Base-by-base conservation (phyloP, 306 rosid genomes). In the Gastrolobium villosum region DNA sequence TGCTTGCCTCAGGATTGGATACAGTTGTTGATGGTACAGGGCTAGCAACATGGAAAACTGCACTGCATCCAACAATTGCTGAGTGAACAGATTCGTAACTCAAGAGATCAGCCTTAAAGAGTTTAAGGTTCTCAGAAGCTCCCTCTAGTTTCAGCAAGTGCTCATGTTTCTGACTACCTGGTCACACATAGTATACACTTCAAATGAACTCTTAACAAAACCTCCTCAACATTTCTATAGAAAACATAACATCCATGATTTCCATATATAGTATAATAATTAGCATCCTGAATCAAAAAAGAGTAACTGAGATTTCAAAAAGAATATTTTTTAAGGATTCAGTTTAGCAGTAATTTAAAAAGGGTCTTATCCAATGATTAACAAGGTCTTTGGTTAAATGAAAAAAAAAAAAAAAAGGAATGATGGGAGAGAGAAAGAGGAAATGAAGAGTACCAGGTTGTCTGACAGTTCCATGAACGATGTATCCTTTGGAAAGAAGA, bases 401-500 rank as follows among this genome's bases (percentile, higher is more conserved):
- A 14, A 5, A 49, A 45, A 13, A 68, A 49, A n/a, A 1, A 9
- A 46, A 34, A 5, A 3, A 26, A 30, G 15, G 44, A 34, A 6
- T 67, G 69, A 41, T 10, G 44, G 10, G 34, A 62, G 52, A 53
- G 65, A 31, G 34, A 53, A 7, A 32, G 37, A 4, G 2, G 1
- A n/a, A 68, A 37, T 1, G 10, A 6, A 5, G 57, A 31, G 40
- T 79, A 93, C 94, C 69, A 37, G 87, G 96, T 15, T 89, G 59
- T 81, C 96, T 81, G 4, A 92, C 77, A 50, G 94, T 94, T 67
- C 94, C 97, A 55, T 92, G 90, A 73, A 90, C 96, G 32, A 35
- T 4, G 50, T 83, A 94, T 60, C 85, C 80, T 60, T 88, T 85
- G 31, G 93, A 92, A 20, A 94, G 97, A 4, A 94, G 92, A 77